Evolutionary conservation across 2,329 filamentous ascomycete species (phyloP).

Genomic region (Alternaria tenuissima): DNA sequence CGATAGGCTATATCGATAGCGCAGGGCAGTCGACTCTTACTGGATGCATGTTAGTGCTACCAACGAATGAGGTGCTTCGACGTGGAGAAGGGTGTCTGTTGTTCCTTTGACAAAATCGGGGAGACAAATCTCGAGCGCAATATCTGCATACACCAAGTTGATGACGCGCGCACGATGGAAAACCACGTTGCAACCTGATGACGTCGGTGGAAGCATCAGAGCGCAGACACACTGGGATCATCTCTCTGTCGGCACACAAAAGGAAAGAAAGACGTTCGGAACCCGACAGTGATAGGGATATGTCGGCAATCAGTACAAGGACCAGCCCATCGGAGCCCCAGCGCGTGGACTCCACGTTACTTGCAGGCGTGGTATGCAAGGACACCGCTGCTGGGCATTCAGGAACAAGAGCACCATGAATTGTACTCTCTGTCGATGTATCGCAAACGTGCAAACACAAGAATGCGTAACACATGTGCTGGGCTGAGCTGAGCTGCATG

Average conservation of each 20-base stretch:
- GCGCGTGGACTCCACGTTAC: conserved; percentile 1
- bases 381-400: background rate
- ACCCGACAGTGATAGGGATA: background rate
- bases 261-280: conserved; percentile 5
- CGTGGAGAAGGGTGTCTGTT: background rate
- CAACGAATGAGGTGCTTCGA: conserved; percentile 1
- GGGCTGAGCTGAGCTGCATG: background rate
- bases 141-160: background rate
- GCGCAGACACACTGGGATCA: background rate
- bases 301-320: conserved; percentile 1
- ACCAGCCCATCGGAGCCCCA: background rate
- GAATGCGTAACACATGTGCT: background rate
- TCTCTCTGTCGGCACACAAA: background rate
- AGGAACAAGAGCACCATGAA: background rate
- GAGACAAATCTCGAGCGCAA: conserved; percentile 8
- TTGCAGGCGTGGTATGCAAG: background rate
- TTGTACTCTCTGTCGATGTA: background rate
- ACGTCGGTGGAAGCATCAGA: conserved; percentile 7
- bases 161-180: background rate
- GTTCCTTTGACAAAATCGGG: conserved; percentile 2
- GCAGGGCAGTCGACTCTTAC: conserved; percentile 2
- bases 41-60: background rate
- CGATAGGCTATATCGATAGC: conserved; percentile 22
- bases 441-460: background rate
- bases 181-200: background rate